Conservation (phyloP, 139 green algal genomes). For the Haematococcus sp. region DNA sequence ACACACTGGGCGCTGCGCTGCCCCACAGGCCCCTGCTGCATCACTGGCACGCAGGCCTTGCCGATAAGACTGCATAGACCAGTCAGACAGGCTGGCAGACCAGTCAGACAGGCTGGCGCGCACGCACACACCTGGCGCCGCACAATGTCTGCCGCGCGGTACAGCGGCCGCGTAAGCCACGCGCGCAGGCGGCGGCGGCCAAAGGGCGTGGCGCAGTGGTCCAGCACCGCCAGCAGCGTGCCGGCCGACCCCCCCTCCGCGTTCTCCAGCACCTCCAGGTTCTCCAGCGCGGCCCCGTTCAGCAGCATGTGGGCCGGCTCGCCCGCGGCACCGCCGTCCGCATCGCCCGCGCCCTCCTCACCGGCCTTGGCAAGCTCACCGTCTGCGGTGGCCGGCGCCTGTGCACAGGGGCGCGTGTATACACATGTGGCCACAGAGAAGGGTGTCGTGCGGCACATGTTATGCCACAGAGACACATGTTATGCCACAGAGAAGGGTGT, state of each 20-base stretch:
- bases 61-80: no score
- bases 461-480: no score
- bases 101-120: not conserved
- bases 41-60: no score
- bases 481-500: no score
- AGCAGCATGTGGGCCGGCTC: conserved; percentile 66
- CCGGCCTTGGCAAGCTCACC: not conserved
- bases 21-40: no score
- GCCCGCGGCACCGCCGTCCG: not conserved
- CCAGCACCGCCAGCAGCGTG: conserved; percentile 82
- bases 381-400: no score
- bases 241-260: conserved; percentile 61
- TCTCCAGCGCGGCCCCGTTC: conserved; percentile 91
- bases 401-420: no score
- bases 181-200: conserved; percentile 81
- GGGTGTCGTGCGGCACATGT: no score
- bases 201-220: conserved; percentile 84
- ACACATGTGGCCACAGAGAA: no score
- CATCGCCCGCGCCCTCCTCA: not conserved
- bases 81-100: no score
- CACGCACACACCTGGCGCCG: conserved; percentile 52
- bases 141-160: conserved; percentile 60
- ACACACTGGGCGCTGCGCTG: no score
- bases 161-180: conserved; percentile 89
- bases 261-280: conserved; percentile 94